Percentiles rank a stretch among this genome's conserved stretches.
Evolutionary conservation across 331 rosid species (phyloP).

Genomic region (Rhamnella rubrinervis): DNA sequence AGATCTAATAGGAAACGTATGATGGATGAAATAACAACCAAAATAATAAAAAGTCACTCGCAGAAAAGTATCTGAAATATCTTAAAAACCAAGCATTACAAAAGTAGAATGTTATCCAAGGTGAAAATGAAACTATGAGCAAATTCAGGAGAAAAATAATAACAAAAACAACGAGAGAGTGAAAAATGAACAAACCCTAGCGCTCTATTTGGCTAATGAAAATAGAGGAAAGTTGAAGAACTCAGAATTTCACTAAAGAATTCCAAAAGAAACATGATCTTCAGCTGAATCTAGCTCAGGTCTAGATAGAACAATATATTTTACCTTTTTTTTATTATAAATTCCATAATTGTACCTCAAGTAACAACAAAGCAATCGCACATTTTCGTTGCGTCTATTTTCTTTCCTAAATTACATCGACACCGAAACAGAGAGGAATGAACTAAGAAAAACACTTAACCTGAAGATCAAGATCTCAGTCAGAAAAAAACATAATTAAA

Average conservation of each 20-base stretch:
- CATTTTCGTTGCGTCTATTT: conserved; percentile 33
- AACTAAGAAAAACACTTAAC: not conserved
- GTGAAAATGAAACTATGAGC: not conserved
- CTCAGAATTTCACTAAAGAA: not conserved
- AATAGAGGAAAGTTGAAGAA: not conserved
- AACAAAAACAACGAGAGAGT: not conserved
- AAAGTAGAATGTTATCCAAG: not conserved
- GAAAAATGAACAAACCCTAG: not conserved
- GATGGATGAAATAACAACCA: not conserved
- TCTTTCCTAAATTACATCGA: conserved; percentile 22
- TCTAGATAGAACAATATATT: not conserved
- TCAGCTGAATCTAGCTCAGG: conserved; percentile 7
- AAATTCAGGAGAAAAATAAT: not conserved
- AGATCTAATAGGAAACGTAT: not conserved
- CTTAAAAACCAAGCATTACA: not conserved
- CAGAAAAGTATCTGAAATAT: not conserved
- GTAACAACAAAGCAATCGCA: conserved; percentile 24
- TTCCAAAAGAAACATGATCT: not conserved
- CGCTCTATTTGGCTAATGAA: not conserved
- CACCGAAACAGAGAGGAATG: conserved; percentile 16
- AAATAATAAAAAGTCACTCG: not conserved
- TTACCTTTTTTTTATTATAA: not conserved
- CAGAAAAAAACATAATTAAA: conserved; percentile 4
- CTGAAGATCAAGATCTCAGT: conserved; percentile 25
- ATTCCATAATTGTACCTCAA: conserved; percentile 1